Conservation (phyloP, 2,329 filamentous ascomycete species). For the Verticillium zaregamsianum region DNA sequence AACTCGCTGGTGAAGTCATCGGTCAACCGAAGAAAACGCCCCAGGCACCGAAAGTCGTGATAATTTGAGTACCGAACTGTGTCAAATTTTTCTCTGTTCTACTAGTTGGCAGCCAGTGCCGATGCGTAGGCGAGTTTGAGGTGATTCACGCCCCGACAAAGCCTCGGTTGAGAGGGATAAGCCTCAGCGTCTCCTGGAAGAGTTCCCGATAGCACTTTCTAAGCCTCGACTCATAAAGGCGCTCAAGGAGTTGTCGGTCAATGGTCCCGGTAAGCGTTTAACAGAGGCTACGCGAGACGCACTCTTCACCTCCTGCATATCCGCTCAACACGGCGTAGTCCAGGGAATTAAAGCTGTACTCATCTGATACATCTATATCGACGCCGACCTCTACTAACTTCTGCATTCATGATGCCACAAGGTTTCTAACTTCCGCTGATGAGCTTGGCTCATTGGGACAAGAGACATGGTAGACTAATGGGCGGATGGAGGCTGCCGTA, state of each 20-base stretch:
- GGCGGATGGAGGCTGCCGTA: no score
- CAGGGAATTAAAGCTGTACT: slow-evolving; percentile 29
- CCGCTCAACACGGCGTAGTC: slow-evolving; percentile 30
- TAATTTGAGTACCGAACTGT: slow-evolving; percentile 21
- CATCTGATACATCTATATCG: slow-evolving; percentile 24
- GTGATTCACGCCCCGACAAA: not conserved
- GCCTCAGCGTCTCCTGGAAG: slow-evolving; percentile 29
- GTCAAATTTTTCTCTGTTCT: slow-evolving; percentile 18
- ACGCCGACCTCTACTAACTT: slow-evolving; percentile 26
- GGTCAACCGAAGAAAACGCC: slow-evolving; percentile 20
- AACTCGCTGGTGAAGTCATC: slow-evolving; percentile 14
- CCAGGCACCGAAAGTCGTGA: slow-evolving; percentile 18
- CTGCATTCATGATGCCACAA: slow-evolving; percentile 8
- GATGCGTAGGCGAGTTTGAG: not conserved
- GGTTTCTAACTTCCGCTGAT: no score
- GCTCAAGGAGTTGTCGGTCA: not conserved
- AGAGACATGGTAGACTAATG: no score
- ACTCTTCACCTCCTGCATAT: slow-evolving; percentile 15
- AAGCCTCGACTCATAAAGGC: slow-evolving; percentile 18
- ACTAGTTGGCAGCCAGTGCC: not conserved
- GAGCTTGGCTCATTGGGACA: no score
- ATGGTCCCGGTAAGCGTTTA: slow-evolving; percentile 3
- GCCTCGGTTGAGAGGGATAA: slow-evolving; percentile 10
- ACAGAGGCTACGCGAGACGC: slow-evolving; percentile 22
- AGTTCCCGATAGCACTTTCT: slow-evolving; percentile 29